Percentiles rank a stretch among this genome's conserved stretches.
Conservation (phyloP, 2,329 filamentous ascomycete genomes). For the Talaromyces sp. region DNA sequence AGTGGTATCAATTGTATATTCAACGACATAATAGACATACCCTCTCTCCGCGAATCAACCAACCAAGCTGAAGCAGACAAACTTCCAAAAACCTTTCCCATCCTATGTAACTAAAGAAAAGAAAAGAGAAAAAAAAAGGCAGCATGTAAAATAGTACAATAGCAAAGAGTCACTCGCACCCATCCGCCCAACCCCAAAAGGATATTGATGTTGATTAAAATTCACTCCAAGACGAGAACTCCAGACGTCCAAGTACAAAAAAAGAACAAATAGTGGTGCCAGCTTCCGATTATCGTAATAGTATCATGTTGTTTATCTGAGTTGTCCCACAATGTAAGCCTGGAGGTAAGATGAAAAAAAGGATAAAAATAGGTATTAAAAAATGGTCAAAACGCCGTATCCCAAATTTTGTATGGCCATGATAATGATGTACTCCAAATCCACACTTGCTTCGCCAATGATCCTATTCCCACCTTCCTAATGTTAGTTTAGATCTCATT, state of each 20-base stretch:
- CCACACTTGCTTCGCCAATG: background rate
- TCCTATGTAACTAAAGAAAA: slow-evolving; percentile 24
- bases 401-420: slow-evolving; percentile 4
- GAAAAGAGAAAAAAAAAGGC: slow-evolving; percentile 17
- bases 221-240: slow-evolving; percentile 14
- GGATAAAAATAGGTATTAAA: slow-evolving; percentile 21
- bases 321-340: background rate
- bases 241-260: slow-evolving; percentile 17
- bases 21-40: slow-evolving; percentile 9
- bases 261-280: background rate
- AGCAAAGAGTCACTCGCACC: background rate
- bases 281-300: slow-evolving; percentile 9
- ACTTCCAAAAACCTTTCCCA: background rate
- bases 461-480: background rate
- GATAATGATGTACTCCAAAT: slow-evolving; percentile 5
- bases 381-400: slow-evolving; percentile 11
- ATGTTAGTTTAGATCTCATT: background rate
- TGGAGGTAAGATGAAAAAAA: slow-evolving; percentile 5
- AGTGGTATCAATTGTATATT: slow-evolving; percentile 14
- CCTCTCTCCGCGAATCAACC: background rate
- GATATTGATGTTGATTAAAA: slow-evolving; percentile 8
- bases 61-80: background rate
- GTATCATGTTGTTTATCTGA: slow-evolving; percentile 8
- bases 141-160: background rate
- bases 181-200: slow-evolving; percentile 17